phyloP scores from a whole-genome alignment of 179 eudicot genomes.

The Dionaea muscipula region DNA sequence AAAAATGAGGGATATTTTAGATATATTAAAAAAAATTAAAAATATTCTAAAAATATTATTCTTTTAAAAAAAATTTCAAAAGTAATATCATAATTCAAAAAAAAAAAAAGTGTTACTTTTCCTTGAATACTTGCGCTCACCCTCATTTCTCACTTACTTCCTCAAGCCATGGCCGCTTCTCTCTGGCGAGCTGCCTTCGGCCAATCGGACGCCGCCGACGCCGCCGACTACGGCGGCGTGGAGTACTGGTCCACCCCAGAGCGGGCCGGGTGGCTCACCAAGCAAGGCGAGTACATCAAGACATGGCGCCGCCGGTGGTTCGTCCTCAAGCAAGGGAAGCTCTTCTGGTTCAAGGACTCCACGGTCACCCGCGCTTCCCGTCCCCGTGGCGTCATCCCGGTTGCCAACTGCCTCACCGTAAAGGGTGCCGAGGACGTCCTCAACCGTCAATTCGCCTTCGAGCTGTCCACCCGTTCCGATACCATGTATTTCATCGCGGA shows the following conservation, averaged over 20 bases:
- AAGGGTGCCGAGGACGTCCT: slow-evolving; percentile 85
- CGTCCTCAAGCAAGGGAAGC: slow-evolving; percentile 71
- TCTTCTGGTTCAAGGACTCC: slow-evolving; percentile 88
- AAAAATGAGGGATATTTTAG: too few relatives aligned
- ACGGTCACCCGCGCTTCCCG: slow-evolving; percentile 40
- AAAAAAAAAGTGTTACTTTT: neutral
- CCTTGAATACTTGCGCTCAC: too few relatives aligned
- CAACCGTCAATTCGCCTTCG: slow-evolving; percentile 56
- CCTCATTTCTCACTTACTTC: too few relatives aligned
- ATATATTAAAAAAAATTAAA: too few relatives aligned
- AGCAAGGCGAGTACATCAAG: slow-evolving; percentile 94
- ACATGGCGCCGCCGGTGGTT: slow-evolving; percentile 97
- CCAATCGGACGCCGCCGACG: slow-evolving; percentile 12
- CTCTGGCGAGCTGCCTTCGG: slow-evolving; percentile 62
- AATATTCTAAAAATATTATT: too few relatives aligned
- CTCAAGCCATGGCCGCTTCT: slow-evolving; percentile 29
- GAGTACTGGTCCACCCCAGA: slow-evolving; percentile 66
- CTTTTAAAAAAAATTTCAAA: too few relatives aligned
- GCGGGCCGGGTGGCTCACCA: slow-evolving; percentile 71
- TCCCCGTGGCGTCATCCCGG: slow-evolving; percentile 72
- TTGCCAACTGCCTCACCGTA: slow-evolving; percentile 57
- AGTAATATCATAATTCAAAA: too few relatives aligned
- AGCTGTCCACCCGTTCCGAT: slow-evolving; percentile 51
- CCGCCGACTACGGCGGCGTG: slow-evolving; percentile 31
- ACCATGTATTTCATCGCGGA: slow-evolving; percentile 90